Base-by-base conservation (phyloP, 2,329 filamentous ascomycete genomes). In the Coniochaeta sp. region DNA sequence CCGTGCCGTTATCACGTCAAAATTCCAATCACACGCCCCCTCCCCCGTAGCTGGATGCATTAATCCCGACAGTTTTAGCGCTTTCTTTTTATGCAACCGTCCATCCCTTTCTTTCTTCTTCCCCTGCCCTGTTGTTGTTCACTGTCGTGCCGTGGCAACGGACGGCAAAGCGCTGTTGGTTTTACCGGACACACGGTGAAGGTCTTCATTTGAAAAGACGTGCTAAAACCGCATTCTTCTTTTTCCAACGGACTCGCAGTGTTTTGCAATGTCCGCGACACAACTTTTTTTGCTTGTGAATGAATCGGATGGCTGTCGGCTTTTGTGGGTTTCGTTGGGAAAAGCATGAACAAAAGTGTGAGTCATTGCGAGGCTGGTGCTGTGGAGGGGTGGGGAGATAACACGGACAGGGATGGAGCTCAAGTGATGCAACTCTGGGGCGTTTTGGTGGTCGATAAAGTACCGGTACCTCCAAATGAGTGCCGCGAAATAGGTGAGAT, bases 341-440 rank as follows among this genome's bases (percentile, higher is more conserved):
- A 48, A 48, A 31, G 26, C 27, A 48, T 48, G 45, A 24, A 31
- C 24, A n/a, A 31, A 30, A 48, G 45, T 48, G 45, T 48, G 45
- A 48, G 45, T 48, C 45, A 48, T 48, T 47, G 45, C 26, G 26
- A 48, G 26, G 45, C 45, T 31, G 45, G 42, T 12, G 13, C 13
- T 38, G 33, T 7, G 33, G 12, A 30, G 27, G 38, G 45, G 45
- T 30, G 24, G 26, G 45, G 28, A 48, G 45, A 48, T 48, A 48
- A 30, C 20, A 42, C 45, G 24, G 45, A 31, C 27, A 48, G 45
- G 45, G 45, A 31, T 48, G 24, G 14, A 4, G 9, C 20, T n/a
- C n/a, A 24, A 24, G 14, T 48, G 45, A 48, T 48, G 45, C 28
- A 48, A 48, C 45, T 6, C 45, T 28, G 26, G 27, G 26, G 45